Percentiles rank a stretch among this genome's conserved stretches.
Evolutionary conservation across 2,329 filamentous ascomycete species (phyloP).

Genomic region (Alternaria burnsii): DNA sequence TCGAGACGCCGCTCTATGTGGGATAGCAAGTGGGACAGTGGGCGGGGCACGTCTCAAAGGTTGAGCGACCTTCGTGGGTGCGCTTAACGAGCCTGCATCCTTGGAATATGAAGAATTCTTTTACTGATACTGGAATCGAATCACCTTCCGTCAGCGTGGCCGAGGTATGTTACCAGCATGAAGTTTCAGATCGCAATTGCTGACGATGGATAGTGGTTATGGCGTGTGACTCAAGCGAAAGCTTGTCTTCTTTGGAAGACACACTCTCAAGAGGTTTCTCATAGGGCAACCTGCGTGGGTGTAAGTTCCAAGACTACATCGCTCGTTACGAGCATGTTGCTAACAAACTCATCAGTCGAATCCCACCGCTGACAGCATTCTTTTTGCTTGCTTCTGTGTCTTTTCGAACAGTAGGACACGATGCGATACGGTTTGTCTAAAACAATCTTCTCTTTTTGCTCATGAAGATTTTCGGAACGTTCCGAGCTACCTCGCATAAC

Average conservation of each 20-base stretch:
- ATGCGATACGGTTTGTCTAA: background rate
- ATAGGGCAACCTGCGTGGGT: constrained; percentile 17
- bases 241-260: constrained; percentile 4
- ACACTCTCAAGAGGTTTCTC: constrained; percentile 8
- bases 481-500: background rate
- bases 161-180: background rate
- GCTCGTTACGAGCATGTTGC: no score
- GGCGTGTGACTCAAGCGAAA: constrained; percentile 17
- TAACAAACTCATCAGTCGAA: background rate
- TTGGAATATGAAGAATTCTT: background rate
- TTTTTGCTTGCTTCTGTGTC: background rate
- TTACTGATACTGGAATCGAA: background rate
- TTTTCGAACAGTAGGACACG: background rate
- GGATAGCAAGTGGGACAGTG: background rate
- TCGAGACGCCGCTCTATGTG: background rate
- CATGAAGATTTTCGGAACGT: background rate
- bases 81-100: background rate
- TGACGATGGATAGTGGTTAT: constrained; percentile 2
- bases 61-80: background rate
- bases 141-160: background rate
- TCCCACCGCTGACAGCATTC: constrained; percentile 15
- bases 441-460: background rate
- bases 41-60: background rate
- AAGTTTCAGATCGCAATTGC: background rate
- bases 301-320: no score